A percentile compares a stretch with the other conserved stretches of the same genome.
Evolutionary conservation across 805 yeast genomes (phyloP).

Genomic region (Vanderwaltozyma tropicalis): DNA sequence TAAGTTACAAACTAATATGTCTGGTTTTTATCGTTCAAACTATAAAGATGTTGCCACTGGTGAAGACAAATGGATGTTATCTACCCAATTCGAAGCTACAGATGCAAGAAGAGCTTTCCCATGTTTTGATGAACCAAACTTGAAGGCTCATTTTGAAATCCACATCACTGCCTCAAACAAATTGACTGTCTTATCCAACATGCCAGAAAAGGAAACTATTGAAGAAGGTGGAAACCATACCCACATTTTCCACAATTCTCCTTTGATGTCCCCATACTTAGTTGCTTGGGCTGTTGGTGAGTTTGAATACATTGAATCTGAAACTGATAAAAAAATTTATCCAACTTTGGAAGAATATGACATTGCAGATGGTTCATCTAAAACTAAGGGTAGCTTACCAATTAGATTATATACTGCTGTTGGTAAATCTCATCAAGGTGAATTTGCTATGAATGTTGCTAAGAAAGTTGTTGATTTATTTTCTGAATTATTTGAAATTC

Average conservation of each 20-base stretch:
- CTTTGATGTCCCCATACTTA: slow-evolving; percentile 62
- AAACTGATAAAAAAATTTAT: slow-evolving; percentile 21
- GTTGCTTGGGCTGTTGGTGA: slow-evolving; percentile 69
- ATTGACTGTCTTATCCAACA: slow-evolving; percentile 55
- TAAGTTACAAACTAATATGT: slow-evolving; percentile 54
- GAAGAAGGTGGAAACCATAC: slow-evolving; percentile 34
- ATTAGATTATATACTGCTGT: slow-evolving; percentile 56
- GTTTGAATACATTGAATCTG: slow-evolving; percentile 45
- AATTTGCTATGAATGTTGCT: slow-evolving; percentile 52
- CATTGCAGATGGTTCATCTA: slow-evolving; percentile 7
- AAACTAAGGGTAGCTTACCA: slow-evolving; percentile 29
- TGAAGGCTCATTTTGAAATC: slow-evolving; percentile 56
- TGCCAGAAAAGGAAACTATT: slow-evolving; percentile 42
- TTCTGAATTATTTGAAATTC: slow-evolving; percentile 54
- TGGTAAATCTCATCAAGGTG: slow-evolving; percentile 47
- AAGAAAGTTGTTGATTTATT: slow-evolving; percentile 57
- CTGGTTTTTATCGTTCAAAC: slow-evolving; percentile 62
- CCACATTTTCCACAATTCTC: slow-evolving; percentile 47
- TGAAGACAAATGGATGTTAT: slow-evolving; percentile 20
- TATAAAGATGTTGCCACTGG: slow-evolving; percentile 38
- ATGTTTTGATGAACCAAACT: slow-evolving; percentile 61
- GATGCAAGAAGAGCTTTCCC: slow-evolving; percentile 75
- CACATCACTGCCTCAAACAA: slow-evolving; percentile 41
- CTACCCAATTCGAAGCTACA: slow-evolving; percentile 52
- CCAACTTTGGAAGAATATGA: slow-evolving; percentile 8